Evolutionary conservation across 1,284 basidiomycete genomes (phyloP).

Genomic region (Trichosporon faecale): DNA sequence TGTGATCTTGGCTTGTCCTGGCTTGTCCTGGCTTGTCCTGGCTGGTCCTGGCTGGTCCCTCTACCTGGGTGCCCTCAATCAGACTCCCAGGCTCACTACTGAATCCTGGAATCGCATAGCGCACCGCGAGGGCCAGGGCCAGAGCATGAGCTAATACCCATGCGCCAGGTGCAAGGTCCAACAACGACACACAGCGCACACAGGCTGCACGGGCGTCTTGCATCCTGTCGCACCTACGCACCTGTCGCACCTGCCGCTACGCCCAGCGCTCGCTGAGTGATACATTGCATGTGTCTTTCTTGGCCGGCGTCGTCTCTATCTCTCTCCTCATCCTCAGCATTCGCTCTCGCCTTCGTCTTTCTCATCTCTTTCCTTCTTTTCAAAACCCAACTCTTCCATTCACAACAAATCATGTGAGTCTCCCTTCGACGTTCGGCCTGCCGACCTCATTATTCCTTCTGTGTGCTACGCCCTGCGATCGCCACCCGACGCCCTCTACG

Average conservation of each 20-base stretch:
- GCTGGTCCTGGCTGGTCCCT: no score
- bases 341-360: background rate
- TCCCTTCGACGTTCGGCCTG: background rate
- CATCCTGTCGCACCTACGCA: background rate
- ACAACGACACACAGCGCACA: no score
- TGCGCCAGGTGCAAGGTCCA: no score
- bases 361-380: background rate
- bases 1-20: background rate
- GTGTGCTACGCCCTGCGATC: background rate
- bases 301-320: background rate
- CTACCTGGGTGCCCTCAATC: no score
- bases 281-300: conserved; percentile 8
- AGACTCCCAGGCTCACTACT: background rate
- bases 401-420: background rate
- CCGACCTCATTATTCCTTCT: no score
- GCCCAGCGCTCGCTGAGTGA: no score
- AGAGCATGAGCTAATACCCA: no score
- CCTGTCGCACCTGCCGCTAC: no score
- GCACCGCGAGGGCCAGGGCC: no score
- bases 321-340: background rate
- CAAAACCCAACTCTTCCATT: background rate
- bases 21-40: no score
- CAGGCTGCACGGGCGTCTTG: background rate
- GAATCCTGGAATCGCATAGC: background rate
- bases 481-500: background rate